Evolutionary conservation across 1,139 yeast species (phyloP).

Genomic region (Wickerhamomyces sp.): DNA sequence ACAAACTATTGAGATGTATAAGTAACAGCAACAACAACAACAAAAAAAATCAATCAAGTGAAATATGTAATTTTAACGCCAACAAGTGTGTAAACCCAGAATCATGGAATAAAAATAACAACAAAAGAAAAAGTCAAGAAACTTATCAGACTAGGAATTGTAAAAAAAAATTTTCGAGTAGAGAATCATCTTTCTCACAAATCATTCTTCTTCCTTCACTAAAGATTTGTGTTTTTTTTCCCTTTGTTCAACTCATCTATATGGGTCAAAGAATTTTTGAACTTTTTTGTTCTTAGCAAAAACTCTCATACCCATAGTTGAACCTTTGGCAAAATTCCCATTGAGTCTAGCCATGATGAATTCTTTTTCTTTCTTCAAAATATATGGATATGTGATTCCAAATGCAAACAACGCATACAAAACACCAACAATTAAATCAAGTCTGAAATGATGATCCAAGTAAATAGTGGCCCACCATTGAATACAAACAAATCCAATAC

Average conservation of each 20-base stretch:
- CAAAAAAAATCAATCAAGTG: no score
- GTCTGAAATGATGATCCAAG: conserved; percentile 65
- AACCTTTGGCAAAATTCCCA: conserved; percentile 32
- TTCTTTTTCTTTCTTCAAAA: conserved; percentile 25
- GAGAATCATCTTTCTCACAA: no score
- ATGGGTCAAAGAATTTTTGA: conserved; percentile 51
- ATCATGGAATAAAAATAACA: neutral
- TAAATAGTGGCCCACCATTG: conserved; percentile 80
- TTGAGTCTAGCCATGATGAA: conserved; percentile 29
- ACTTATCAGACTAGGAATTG: no score
- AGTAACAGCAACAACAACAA: neutral
- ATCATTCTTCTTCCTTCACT: no score
- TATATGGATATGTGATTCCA: conserved; percentile 32
- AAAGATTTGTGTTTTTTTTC: no score
- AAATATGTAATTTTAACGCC: neutral
- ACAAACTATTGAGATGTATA: neutral
- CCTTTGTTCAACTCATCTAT: conserved; percentile 6
- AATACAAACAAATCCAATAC: conserved; percentile 38
- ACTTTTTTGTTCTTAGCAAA: conserved; percentile 38
- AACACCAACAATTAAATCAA: conserved; percentile 53
- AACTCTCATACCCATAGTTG: conserved; percentile 58
- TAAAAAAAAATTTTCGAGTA: no score
- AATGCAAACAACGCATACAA: conserved; percentile 43
- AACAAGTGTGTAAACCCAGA: neutral
- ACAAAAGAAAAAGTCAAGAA: no score